Evolutionary conservation across 179 eudicot genomes (phyloP).

Genomic region (Spergularia azorica): DNA sequence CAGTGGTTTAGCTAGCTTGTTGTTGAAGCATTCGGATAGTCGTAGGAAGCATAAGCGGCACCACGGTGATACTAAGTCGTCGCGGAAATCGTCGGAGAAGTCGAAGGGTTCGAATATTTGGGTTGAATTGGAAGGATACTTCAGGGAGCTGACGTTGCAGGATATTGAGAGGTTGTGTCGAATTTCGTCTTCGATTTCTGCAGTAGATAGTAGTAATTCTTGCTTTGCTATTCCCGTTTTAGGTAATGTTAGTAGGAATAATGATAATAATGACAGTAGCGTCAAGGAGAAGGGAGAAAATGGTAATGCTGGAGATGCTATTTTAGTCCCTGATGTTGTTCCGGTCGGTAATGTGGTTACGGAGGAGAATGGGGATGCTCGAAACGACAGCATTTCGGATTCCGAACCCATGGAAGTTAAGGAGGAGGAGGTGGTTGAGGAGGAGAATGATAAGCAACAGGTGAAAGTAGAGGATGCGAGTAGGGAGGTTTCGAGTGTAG

Average conservation of each 20-base stretch:
- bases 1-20: slow-evolving; percentile 54
- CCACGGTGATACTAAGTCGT: slow-evolving; percentile 53
- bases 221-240: slow-evolving; percentile 51
- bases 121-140: slow-evolving; percentile 75
- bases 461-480: slow-evolving; percentile 49
- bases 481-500: slow-evolving; percentile 28
- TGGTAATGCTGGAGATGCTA: slow-evolving; percentile 13
- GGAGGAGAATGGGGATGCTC: slow-evolving; percentile 24
- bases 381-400: slow-evolving; percentile 13
- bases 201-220: slow-evolving; percentile 34
- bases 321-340: slow-evolving; percentile 16
- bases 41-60: slow-evolving; percentile 71
- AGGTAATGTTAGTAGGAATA: slow-evolving; percentile 32
- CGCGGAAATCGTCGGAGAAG: slow-evolving; percentile 45
- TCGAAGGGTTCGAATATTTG: slow-evolving; percentile 47
- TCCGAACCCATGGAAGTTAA: slow-evolving; percentile 8
- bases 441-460: slow-evolving; percentile 23
- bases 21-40: slow-evolving; percentile 61
- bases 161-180: slow-evolving; percentile 66
- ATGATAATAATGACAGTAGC: background rate
- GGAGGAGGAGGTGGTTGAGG: slow-evolving; percentile 27
- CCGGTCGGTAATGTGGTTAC: slow-evolving; percentile 19
- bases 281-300: slow-evolving; percentile 15
- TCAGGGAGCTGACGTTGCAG: slow-evolving; percentile 56
- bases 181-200: slow-evolving; percentile 31